Conservation (phyloP, 2,329 filamentous ascomycete species). For the Xylariaceae sp. region DNA sequence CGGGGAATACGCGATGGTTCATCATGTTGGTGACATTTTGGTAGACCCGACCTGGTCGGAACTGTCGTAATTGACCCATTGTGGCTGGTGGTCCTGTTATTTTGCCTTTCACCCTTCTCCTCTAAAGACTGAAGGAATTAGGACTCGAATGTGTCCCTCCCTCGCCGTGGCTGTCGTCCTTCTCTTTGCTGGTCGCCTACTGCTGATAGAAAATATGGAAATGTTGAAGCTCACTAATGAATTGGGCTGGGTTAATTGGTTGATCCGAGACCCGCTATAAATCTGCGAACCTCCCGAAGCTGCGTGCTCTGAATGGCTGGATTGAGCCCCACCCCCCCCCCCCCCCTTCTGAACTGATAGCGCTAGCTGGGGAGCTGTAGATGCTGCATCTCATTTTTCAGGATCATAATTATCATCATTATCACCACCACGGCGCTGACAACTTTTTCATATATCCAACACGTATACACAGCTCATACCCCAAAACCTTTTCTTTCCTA, state of each 20-base stretch:
- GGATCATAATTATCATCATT: too few species aligned
- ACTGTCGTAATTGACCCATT: conserved; percentile 33
- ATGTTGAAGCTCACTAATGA: too few species aligned
- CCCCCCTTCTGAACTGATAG: conserved; percentile 6
- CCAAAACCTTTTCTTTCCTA: too few species aligned
- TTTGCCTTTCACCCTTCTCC: too few species aligned
- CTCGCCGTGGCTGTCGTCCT: too few species aligned
- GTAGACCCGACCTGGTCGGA: conserved; percentile 40
- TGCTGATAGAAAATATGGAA: too few species aligned
- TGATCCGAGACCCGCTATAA: conserved; percentile 15
- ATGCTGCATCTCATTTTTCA: too few species aligned
- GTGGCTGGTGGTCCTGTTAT: conserved; percentile 11
- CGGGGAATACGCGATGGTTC: conserved; percentile 31
- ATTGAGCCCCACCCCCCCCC: not conserved
- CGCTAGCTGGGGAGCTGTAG: not conserved
- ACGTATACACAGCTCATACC: not conserved
- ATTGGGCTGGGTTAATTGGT: conserved; percentile 3
- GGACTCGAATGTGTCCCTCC: too few species aligned
- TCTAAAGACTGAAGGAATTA: too few species aligned
- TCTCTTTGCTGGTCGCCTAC: too few species aligned
- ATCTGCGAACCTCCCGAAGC: too few species aligned
- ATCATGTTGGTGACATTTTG: conserved; percentile 38
- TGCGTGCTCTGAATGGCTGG: conserved; percentile 5
- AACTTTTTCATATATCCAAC: not conserved
- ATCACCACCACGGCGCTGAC: not conserved